Evolutionary conservation across 1,284 basidiomycete species (phyloP), one percentile per base, ranked within the genome.

Genomic region (Microbotryum scabiosae): DNA sequence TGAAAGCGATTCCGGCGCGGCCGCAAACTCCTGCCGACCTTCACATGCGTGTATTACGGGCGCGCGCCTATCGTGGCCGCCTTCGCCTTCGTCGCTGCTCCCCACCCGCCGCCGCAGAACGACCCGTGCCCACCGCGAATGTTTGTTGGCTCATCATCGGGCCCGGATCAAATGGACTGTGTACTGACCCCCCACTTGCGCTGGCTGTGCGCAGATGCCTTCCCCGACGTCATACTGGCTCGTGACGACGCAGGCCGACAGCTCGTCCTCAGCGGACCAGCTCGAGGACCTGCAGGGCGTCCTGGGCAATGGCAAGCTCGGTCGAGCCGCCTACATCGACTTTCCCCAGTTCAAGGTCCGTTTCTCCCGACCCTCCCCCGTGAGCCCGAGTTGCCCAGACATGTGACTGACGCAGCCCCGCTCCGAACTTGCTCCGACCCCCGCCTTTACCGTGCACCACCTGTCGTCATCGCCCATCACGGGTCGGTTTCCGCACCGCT

Each of bases 171-270:
- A 41, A 41, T 4, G 36, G 36, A 41, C 36, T 12, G 14, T 41
- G 36, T 41, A 16, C 36, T 41, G 36, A 41, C 36, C 36, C 36
- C 5, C 3, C 16, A 10, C 30, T 8, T 30, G 30, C 36, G 16
- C 36, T 41, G 36, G 36, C 36, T 41, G 36, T 18, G 41, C 36
- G 9, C 23, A 43, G 28, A 80, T 79, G 80, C 79, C 79, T n/a
- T 79, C 78, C 54, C 77, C 79, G 64, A 66, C 77, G 50, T 75
- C 78, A 6, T 79, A 80, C 73, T 82, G 80, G 80, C 75, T 82
- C 66, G 75, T 81, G 64, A 75, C 79, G 20, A 77, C 78, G 8
- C 80, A 79, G 7, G 71, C 78, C 49, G 76, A 78, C 26, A 59
- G 58, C 10, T 25, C 44, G 9, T 41, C 79, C 65, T 75, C 79